Evolutionary conservation across 331 rosid species (phyloP).

Genomic region (Prunus yedoensis): DNA sequence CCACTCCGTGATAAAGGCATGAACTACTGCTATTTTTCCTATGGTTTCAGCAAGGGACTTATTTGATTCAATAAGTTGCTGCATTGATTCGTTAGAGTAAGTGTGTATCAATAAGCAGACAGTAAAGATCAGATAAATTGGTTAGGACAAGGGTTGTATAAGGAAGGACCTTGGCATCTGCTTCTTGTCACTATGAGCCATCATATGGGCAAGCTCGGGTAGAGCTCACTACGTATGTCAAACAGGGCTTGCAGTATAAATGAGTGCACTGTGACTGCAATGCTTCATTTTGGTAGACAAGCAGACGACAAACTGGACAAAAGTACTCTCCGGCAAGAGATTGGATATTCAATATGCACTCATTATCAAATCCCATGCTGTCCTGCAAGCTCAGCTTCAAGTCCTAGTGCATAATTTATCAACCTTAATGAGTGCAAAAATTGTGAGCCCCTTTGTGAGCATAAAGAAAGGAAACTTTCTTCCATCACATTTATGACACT

Average conservation of each 20-base stretch:
- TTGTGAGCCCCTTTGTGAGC: not conserved
- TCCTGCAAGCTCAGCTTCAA: constrained; percentile 38
- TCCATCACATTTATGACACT: not conserved
- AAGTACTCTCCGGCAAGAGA: constrained; percentile 97
- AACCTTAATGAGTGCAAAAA: not conserved
- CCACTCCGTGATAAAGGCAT: constrained; percentile 89
- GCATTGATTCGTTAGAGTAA: constrained; percentile 27
- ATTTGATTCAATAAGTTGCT: constrained; percentile 80
- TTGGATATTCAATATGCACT: constrained; percentile 92
- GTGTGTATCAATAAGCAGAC: constrained; percentile 7
- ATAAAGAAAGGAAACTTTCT: not conserved
- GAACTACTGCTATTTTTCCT: constrained; percentile 87
- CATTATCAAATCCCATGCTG: constrained; percentile 92
- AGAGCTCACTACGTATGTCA: constrained; percentile 74
- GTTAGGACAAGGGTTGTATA: not conserved
- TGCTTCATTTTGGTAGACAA: constrained; percentile 90
- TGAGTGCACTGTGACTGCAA: constrained; percentile 95
- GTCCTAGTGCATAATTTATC: constrained; percentile 33
- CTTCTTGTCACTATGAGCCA: constrained; percentile 92
- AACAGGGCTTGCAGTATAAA: constrained; percentile 92
- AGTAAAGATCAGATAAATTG: not conserved
- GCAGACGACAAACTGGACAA: constrained; percentile 95
- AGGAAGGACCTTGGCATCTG: constrained; percentile 81
- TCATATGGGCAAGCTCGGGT: constrained; percentile 96
- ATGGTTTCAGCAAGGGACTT: constrained; percentile 84